These are phyloP conservation scores for Dimocarpus longan DNA, from an alignment of 345 rosid species.

Conservation along the genomic window DNA sequence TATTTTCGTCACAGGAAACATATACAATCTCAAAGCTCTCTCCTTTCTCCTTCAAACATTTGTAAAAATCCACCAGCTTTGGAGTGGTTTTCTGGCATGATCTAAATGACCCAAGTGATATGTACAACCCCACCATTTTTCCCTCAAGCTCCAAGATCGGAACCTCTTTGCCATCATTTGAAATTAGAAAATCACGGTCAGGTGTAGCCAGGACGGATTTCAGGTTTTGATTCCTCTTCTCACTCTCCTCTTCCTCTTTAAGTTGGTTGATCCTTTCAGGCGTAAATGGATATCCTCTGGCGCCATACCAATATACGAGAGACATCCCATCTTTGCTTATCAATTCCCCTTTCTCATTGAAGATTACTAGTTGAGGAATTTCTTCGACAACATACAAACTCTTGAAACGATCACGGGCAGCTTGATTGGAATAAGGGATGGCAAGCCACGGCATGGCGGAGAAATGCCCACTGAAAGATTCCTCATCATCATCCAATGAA, in stretches of 20 bases:
- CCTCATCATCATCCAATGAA: conserved; percentile 22
- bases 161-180: conserved; percentile 27
- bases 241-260: conserved; percentile 31
- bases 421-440: conserved; percentile 20
- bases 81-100: conserved; percentile 28
- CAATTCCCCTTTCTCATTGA: conserved; percentile 26
- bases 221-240: conserved; percentile 26
- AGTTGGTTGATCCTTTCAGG: conserved; percentile 29
- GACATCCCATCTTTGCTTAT: conserved; percentile 11
- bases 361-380: conserved; percentile 27
- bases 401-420: conserved; percentile 4
- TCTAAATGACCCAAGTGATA: conserved; percentile 19
- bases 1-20: conserved; percentile 34
- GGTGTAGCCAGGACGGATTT: conserved; percentile 27
- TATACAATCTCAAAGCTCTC: conserved; percentile 41
- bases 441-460: conserved; percentile 33
- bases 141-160: conserved; percentile 45
- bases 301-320: conserved; percentile 23
- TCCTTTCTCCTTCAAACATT: conserved; percentile 31
- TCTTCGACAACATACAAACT: conserved; percentile 16
- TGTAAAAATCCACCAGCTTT: conserved; percentile 33
- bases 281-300: conserved; percentile 29
- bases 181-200: conserved; percentile 28
- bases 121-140: conserved; percentile 36
- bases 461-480: conserved; percentile 11